Evolutionary conservation across 1,284 basidiomycete genomes (phyloP), one percentile per base, ranked within the genome.

Genomic region (Ganoderma multipileum): DNA sequence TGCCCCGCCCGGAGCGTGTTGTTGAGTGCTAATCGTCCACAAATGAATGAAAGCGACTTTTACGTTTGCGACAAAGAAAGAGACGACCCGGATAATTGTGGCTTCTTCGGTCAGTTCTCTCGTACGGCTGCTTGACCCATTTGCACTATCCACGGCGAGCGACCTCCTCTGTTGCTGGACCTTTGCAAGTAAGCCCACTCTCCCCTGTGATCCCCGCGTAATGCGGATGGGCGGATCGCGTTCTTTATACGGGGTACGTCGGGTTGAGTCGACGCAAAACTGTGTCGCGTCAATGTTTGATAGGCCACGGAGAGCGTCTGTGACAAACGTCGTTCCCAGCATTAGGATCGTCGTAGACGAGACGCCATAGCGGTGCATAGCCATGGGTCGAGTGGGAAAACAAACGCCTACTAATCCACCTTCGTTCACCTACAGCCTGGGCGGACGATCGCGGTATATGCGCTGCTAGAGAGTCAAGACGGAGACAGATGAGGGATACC

Each of bases 91-190:
- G 68, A 75, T 2, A 66, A 61, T 8, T 85, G 84, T 63, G 58
- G 63, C 0, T 83, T 82, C 65, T 85, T 77, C 28, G 75, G 84
- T 85, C 61, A 68, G 80, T 75, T n/a, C 20, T 7, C 9, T 3
- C n/a, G 4, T 26, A 26, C 5, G 23, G 23, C 47, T 26, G 30
- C 33, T 59, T 38, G 57, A 39, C 36, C 28, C 33, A 38, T 38
- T 9, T 7, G n/a, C 44, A n/a, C 6, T 8, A n/a, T 38, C 18
- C n/a, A 20, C n/a, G 55, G 33, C 16, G 33, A 16, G 14, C 20
- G 20, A 30, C 18, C 9, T 3, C 3, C 50, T 16, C 6, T 6
- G 4, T 54, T 54, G 11, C 42, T 54, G 33, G 33, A 33, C 33
- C 33, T 33, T 33, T 33, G 33, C 33, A 33, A 3, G 8, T 33